A percentile compares a stretch with the other conserved stretches of the same genome.
phyloP scores from a whole-genome alignment of 2,329 filamentous ascomycete species.

The Arthrinium phaeospermum region DNA sequence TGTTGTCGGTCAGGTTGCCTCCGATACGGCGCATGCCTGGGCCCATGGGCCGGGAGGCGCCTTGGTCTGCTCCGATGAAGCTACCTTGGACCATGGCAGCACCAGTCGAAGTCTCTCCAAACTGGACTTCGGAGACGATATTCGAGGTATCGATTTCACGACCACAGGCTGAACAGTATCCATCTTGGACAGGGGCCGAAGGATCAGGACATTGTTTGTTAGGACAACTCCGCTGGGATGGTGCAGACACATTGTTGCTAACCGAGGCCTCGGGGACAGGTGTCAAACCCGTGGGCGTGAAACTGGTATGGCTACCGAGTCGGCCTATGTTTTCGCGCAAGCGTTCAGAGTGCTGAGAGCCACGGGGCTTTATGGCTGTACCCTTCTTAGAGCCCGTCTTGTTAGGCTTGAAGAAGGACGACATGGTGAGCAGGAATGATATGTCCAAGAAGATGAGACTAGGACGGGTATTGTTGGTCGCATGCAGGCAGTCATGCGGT shows the following conservation, averaged over 20 bases:
- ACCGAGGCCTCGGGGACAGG: constrained; percentile 28
- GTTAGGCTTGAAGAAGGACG: constrained; percentile 51
- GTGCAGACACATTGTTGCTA: constrained; percentile 34
- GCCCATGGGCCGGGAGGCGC: constrained; percentile 72
- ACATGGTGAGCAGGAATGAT: constrained; percentile 43
- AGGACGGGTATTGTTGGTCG: neutral
- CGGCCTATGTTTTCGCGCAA: constrained; percentile 50
- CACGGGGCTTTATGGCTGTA: constrained; percentile 49
- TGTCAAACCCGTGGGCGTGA: constrained; percentile 31
- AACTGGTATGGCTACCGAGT: constrained; percentile 33
- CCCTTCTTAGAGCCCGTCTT: constrained; percentile 41
- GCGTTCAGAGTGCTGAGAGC: constrained; percentile 50
- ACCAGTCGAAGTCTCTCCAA: constrained; percentile 85
- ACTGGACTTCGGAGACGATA: constrained; percentile 90
- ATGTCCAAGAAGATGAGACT: neutral
- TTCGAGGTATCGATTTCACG: constrained; percentile 83
- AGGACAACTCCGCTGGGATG: constrained; percentile 54
- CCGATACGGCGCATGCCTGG: constrained; percentile 66
- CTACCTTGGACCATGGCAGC: constrained; percentile 91
- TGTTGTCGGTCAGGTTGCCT: constrained; percentile 57
- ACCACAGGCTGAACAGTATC: constrained; percentile 83
- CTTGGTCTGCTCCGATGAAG: constrained; percentile 85
- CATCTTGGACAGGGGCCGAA: constrained; percentile 60
- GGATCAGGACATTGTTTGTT: constrained; percentile 67
- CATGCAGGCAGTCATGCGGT: neutral